Base-by-base conservation (phyloP, 2,329 filamentous ascomycete genomes). In the Ambrosiella cleistominuta region DNA sequence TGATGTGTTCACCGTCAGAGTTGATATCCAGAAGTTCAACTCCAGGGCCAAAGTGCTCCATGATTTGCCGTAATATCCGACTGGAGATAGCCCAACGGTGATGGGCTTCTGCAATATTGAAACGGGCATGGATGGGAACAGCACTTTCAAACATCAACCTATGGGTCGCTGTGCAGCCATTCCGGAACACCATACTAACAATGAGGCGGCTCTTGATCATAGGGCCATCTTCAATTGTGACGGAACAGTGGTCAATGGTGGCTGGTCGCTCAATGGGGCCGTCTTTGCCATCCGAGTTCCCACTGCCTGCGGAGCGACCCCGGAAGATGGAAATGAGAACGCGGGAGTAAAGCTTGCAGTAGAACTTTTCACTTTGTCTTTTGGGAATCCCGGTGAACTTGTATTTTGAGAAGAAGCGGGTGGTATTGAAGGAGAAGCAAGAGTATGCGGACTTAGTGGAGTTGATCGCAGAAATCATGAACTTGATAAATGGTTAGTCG, bases 11-110 rank as follows among this genome's bases (percentile, higher is more conserved):
- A 11, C 82, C 81, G 61, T 88, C 81, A 0, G 83, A 81, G 65
- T 86, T 85, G 62, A 91, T 83, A 63, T 90, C 86, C 1, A 91
- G 76, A 63, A 89, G 83, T 67, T 91, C 86, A 38, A 87, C 88
- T 4, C 85, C 86, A 1, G 84, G 83, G 0, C 85, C 85, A 65
- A 90, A 90, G 65, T 88, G 86, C 61, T 90, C 86, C 70, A 87
- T 83, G 61, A 88, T 78, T 64, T 89, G 85, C 61, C 83, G 79
- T 56, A 91, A 70, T 0, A 83, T 83, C 60, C 80, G 75, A 2
- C 85, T 82, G 13, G 83, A 80, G 59, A 90, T 87, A 9, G 75
- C 77, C 86, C 86, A 91, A 60, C 77, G 76, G 61, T 88, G 86
- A 1, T 73, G 74, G 0, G 85, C 83, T 58, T 81, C 76, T 37